Percentiles rank a stretch among this genome's conserved stretches.
Evolutionary conservation across 129 eudicot genomes (phyloP).

Genomic region (Cynara cardunculus): DNA sequence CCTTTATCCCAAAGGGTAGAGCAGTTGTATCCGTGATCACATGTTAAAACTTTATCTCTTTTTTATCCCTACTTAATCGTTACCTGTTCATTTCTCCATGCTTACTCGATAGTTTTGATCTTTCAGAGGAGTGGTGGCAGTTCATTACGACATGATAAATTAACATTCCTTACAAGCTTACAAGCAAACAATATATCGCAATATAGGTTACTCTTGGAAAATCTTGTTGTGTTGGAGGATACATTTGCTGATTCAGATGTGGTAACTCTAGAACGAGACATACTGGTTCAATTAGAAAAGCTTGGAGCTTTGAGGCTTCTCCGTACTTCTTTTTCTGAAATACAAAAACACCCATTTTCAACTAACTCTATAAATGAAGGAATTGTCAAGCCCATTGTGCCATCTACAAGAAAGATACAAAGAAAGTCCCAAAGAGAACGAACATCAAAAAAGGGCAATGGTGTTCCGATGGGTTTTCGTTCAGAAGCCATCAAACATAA

Average conservation of each 20-base stretch:
- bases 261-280: constrained; percentile 59
- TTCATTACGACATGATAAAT: constrained; percentile 34
- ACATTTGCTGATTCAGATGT: constrained; percentile 55
- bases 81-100: not conserved
- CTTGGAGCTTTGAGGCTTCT: constrained; percentile 76
- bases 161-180: constrained; percentile 43
- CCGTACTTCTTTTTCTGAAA: constrained; percentile 45
- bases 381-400: constrained; percentile 39
- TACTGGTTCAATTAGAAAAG: constrained; percentile 68
- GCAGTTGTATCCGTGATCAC: too few species aligned
- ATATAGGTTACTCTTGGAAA: constrained; percentile 58
- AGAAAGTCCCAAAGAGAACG: constrained; percentile 49
- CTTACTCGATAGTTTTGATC: constrained; percentile 12
- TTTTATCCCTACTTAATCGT: not conserved
- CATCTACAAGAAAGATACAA: constrained; percentile 60
- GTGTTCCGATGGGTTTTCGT: constrained; percentile 14
- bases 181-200: constrained; percentile 53
- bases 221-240: constrained; percentile 61
- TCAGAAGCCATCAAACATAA: constrained; percentile 26
- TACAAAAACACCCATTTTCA: constrained; percentile 25
- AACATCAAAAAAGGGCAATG: constrained; percentile 29
- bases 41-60: too few species aligned
- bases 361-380: constrained; percentile 16
- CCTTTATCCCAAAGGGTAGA: too few species aligned
- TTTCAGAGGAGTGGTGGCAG: constrained; percentile 43